Conservation (phyloP, 192 early-diverging fungal genomes). For the Piromyces finnis region DNA sequence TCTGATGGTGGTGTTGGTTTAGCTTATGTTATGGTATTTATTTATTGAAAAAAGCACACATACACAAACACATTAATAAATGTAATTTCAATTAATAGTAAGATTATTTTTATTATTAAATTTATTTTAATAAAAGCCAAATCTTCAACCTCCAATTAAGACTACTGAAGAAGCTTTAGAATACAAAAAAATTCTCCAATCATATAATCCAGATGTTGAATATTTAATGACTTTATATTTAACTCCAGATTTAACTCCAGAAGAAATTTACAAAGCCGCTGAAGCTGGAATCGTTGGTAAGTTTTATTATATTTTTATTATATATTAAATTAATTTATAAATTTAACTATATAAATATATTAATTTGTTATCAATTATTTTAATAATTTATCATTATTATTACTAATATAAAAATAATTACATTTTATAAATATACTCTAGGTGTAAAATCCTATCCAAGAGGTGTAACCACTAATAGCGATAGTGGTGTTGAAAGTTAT, state of each 20-base stretch:
- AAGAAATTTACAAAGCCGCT: constrained; percentile 71
- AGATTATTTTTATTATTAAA: neutral
- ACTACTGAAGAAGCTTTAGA: constrained; percentile 69
- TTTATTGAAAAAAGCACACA: too few relatives aligned
- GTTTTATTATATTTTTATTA: constrained; percentile 4
- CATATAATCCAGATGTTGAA: constrained; percentile 65
- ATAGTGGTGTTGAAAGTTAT: constrained; percentile 82
- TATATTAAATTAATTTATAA: too few relatives aligned
- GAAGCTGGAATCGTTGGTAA: constrained; percentile 59
- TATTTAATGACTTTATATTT: constrained; percentile 92
- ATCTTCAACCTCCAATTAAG: constrained; percentile 77
- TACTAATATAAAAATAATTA: too few relatives aligned
- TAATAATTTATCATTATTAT: too few relatives aligned
- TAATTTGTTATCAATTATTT: neutral
- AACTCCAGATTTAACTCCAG: constrained; percentile 65
- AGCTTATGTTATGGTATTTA: constrained; percentile 83
- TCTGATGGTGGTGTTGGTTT: constrained; percentile 60
- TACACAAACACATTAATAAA: too few relatives aligned
- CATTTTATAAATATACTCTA: constrained; percentile 1
- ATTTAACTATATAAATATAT: too few relatives aligned
- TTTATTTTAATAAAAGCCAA: constrained; percentile 41
- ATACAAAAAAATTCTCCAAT: constrained; percentile 62
- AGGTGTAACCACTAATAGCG: constrained; percentile 95
- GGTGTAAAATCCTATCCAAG: constrained; percentile 88
- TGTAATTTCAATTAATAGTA: too few relatives aligned